phyloP scores from a whole-genome alignment of 352 stramenopile species.

The Phytophthora macrochlamydospora region DNA sequence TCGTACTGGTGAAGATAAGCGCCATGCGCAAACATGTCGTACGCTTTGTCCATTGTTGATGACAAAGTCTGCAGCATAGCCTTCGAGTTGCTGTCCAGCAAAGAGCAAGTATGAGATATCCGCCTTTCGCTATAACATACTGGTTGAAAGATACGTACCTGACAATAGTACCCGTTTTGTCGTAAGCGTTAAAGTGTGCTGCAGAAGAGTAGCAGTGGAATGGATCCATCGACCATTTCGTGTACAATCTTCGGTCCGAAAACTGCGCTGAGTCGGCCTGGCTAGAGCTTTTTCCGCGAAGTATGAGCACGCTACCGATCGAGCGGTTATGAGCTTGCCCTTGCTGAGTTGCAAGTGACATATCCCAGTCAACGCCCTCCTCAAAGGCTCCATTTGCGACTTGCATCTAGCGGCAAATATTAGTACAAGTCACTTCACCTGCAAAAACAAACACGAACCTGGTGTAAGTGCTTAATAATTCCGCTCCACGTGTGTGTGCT shows the following conservation, averaged over 20 bases:
- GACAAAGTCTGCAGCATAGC: conserved; percentile 52
- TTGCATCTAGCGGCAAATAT: conserved; percentile 55
- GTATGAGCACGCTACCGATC: conserved; percentile 54
- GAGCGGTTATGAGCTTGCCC: conserved; percentile 41
- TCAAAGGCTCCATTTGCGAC: conserved; percentile 60
- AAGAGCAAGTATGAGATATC: background rate
- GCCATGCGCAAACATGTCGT: conserved; percentile 69
- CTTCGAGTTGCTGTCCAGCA: conserved; percentile 65
- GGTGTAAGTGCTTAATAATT: conserved; percentile 74
- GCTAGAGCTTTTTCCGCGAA: conserved; percentile 43
- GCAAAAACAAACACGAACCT: conserved; percentile 32
- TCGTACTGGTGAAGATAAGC: conserved; percentile 76
- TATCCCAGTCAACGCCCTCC: conserved; percentile 66
- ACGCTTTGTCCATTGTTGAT: conserved; percentile 59
- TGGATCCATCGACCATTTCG: conserved; percentile 40
- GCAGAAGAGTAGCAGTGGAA: conserved; percentile 39
- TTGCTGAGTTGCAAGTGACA: conserved; percentile 36
- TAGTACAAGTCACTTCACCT: no score
- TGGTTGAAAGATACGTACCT: conserved; percentile 32
- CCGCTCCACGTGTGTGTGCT: conserved; percentile 78
- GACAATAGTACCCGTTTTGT: conserved; percentile 69
- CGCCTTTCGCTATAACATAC: background rate
- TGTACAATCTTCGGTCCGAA: conserved; percentile 49
- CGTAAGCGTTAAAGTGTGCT: conserved; percentile 57
- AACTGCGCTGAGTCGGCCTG: conserved; percentile 40